Evolutionary conservation across 2,329 filamentous ascomycete genomes (phyloP).

Genomic region (Ceratocystis eucalypticola): DNA sequence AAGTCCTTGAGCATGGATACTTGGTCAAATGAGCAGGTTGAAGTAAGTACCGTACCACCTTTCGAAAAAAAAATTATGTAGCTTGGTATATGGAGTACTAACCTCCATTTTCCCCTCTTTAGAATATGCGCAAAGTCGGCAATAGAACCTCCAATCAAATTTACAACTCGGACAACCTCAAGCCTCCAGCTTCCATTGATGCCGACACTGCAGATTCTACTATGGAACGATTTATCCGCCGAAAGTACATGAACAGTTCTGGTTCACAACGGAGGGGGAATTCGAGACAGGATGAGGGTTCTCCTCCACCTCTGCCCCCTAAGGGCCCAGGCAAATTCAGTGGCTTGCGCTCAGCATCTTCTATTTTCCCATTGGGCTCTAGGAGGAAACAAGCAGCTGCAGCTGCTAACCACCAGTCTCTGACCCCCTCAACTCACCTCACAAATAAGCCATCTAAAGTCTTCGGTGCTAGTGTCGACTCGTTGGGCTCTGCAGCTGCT

Average conservation of each 20-base stretch:
- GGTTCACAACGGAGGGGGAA: constrained; percentile 27
- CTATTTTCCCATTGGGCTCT: constrained; percentile 51
- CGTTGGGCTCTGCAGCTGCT: constrained; percentile 27
- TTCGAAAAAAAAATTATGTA: not conserved
- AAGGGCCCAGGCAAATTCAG: constrained; percentile 48
- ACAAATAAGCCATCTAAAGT: constrained; percentile 52
- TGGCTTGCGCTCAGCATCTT: constrained; percentile 46
- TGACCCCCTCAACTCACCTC: constrained; percentile 27
- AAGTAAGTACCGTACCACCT: constrained; percentile 44
- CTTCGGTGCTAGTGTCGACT: constrained; percentile 55
- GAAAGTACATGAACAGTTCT: constrained; percentile 66
- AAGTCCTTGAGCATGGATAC: constrained; percentile 98
- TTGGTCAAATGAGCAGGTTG: constrained; percentile 91
- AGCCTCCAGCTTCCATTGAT: constrained; percentile 75
- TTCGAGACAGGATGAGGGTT: constrained; percentile 42
- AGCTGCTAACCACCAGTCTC: constrained; percentile 23
- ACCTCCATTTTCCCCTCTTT: constrained; percentile 10
- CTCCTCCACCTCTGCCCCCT: constrained; percentile 44
- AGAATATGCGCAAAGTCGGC: constrained; percentile 92
- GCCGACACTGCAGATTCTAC: constrained; percentile 83
- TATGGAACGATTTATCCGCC: constrained; percentile 88
- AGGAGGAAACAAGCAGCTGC: constrained; percentile 39
- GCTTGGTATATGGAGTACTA: not conserved
- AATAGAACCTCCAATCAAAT: constrained; percentile 75
- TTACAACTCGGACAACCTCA: constrained; percentile 76